phyloP scores from a whole-genome alignment of 345 rosid species.

The Hevea brasiliensis region DNA sequence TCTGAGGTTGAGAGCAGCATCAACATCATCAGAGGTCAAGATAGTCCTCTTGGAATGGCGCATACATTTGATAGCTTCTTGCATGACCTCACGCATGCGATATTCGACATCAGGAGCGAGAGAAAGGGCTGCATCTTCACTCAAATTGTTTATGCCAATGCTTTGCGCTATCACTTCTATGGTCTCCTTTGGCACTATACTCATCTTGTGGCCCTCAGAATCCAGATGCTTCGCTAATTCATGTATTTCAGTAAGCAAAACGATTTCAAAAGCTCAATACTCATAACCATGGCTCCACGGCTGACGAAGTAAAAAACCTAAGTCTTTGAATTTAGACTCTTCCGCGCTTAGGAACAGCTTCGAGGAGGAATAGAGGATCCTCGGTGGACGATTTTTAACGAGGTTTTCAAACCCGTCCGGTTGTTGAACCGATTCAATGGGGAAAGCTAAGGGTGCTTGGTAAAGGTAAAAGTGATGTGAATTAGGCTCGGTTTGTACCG shows the following conservation, averaged over 20 bases:
- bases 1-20: slow-evolving; percentile 76
- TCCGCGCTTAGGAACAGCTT: no score
- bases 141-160: slow-evolving; percentile 67
- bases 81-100: slow-evolving; percentile 91
- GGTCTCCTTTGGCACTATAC: slow-evolving; percentile 84
- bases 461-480: no score
- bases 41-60: slow-evolving; percentile 84
- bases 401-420: no score
- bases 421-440: no score
- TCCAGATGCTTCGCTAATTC: not conserved
- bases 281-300: no score
- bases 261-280: not conserved
- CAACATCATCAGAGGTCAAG: slow-evolving; percentile 75
- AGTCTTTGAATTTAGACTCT: no score
- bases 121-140: slow-evolving; percentile 68
- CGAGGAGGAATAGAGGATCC: no score
- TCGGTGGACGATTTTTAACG: no score
- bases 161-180: slow-evolving; percentile 88
- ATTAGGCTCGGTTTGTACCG: no score
- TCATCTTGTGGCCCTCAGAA: slow-evolving; percentile 41
- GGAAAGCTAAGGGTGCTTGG: no score
- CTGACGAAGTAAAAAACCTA: no score
- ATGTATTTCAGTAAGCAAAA: not conserved
- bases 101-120: slow-evolving; percentile 97
- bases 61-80: slow-evolving; percentile 96